Evolutionary conservation across 2,329 filamentous ascomycete species (phyloP), one percentile per base, ranked within the genome.

Genomic region (Diaporthe longicolla): DNA sequence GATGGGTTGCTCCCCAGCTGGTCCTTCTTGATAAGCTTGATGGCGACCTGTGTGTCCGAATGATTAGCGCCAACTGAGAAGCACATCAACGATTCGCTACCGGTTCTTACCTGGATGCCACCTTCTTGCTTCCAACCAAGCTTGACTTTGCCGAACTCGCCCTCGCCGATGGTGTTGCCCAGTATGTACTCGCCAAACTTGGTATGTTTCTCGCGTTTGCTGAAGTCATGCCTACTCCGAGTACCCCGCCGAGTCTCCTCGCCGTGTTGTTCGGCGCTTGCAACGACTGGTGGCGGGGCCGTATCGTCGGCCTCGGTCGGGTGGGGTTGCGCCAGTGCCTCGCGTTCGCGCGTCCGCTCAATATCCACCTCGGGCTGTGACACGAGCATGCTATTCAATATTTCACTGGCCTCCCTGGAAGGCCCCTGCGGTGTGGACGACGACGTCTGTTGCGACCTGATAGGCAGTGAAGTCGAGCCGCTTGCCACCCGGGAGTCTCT

Each of bases 101-200:
- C 17, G 29, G 29, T 11, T 37, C 74, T 69, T 85, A 93, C 91
- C 86, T 96, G 93, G 66, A 97, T 93, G 77, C 93, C 95, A 75
- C 95, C 95, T 83, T 97, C 95, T 82, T 95, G 94, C 84, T 98
- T 98, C 97, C 97, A 99, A 35, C 97, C 97, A 80, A 98, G 91
- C 84, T 98, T 98, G 79, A 99, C 97, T 82, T 99, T 99, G 77
- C 97, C 97, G 82, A 99, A 99, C 84, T 99, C 97, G 76, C 97
- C 97, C 86, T 99, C 97, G 66, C 97, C 97, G 66, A 99, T 93
- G 3, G 96, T 98, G 82, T 98, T 96, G 48, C 97, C 97, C 4
- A 99, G 89, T 75, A 97, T 95, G 83, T 98, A 99, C 76, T 98
- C 95, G 75, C 96, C 96, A 82, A 99, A 98, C 77, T 94, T 95